Evolutionary conservation across 352 stramenopile genomes (phyloP), one percentile per base, ranked within the genome.

Genomic region (Phytopythium montanum): DNA sequence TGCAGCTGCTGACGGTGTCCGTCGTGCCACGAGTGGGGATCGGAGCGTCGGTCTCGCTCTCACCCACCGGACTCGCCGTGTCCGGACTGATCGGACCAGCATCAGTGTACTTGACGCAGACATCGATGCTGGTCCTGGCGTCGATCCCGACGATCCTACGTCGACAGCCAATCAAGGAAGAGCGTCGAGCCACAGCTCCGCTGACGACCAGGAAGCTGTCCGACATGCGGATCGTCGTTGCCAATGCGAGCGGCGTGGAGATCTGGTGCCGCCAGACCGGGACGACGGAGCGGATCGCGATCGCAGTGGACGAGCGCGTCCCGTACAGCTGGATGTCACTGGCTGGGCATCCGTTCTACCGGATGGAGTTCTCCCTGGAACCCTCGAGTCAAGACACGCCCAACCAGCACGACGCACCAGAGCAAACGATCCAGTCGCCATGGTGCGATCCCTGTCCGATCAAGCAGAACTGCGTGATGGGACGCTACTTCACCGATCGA

Each of bases 291-390:
- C 72, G 69, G 28, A 69, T 91, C 10, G 34, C 60, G 16, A 26
- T 92, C 19, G n/a, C 44, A 41, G 42, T 65, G 23, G 56, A 75
- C 38, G 54, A 63, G 36, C 61, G 56, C 50, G 58, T 73, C 5
- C 62, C 68, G 3, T 94, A 94, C 59, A 93, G 85, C 46, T 94
- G 85, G 85, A 64, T 88, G 12, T 81, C 79, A 19, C 56, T 88
- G 49, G 66, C 68, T 54, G 72, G 55, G 5, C 69, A 56, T 26
- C 65, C 72, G 26, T 84, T 72, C 64, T 85, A 85, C 21, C 69
- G 75, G 42, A 75, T 88, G 63, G 56, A 79, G 36, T 91, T 88
- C 60, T 68, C 75, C 21, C 14, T 88, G 19, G 62, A 79, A 14
- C 56, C 80, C 26, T 59, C 54, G n/a, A 25, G 9, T 2, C 18